These are phyloP conservation scores for Chrysoporthe cubensis DNA, from an alignment of 2,329 filamentous ascomycete genomes.

Conservation along the genomic window DNA sequence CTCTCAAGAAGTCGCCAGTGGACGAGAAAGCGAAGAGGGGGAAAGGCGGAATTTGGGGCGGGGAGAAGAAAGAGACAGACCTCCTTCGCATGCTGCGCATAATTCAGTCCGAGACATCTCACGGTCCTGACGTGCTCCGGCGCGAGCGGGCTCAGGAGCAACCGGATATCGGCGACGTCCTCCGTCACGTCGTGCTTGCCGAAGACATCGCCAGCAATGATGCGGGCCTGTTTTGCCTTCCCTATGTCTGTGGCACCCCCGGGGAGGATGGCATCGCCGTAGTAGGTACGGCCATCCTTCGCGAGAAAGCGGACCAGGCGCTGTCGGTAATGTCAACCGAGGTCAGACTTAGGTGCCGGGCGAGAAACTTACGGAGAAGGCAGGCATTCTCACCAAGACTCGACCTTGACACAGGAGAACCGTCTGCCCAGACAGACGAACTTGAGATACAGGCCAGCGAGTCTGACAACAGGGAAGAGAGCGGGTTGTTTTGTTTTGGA, in stretches of 20 bases:
- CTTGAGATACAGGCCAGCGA: background rate
- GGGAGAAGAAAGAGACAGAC: slow-evolving; percentile 36
- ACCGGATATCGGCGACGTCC: slow-evolving; percentile 57
- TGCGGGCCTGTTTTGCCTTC: slow-evolving; percentile 61
- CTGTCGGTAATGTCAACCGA: slow-evolving; percentile 42
- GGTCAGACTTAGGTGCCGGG: background rate
- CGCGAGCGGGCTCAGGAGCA: slow-evolving; percentile 67
- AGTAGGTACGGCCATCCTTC: slow-evolving; percentile 70
- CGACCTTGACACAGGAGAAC: background rate
- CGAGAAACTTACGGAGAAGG: slow-evolving; percentile 32
- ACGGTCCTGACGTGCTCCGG: slow-evolving; percentile 67
- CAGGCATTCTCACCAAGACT: slow-evolving; percentile 25
- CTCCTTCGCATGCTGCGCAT: slow-evolving; percentile 72
- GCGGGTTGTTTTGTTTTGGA: background rate
- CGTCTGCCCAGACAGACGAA: background rate
- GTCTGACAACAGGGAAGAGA: background rate
- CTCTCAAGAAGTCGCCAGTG: background rate
- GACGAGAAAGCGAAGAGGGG: background rate
- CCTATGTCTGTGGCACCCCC: slow-evolving; percentile 62
- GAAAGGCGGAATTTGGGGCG: background rate
- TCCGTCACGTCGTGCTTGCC: slow-evolving; percentile 67
- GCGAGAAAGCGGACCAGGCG: slow-evolving; percentile 75
- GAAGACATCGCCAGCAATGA: slow-evolving; percentile 70
- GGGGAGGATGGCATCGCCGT: slow-evolving; percentile 75
- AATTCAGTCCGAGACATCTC: slow-evolving; percentile 73